These are phyloP conservation scores for Haematococcus sp. DNA, from an alignment of 139 green algal species.

Conservation along the genomic window DNA sequence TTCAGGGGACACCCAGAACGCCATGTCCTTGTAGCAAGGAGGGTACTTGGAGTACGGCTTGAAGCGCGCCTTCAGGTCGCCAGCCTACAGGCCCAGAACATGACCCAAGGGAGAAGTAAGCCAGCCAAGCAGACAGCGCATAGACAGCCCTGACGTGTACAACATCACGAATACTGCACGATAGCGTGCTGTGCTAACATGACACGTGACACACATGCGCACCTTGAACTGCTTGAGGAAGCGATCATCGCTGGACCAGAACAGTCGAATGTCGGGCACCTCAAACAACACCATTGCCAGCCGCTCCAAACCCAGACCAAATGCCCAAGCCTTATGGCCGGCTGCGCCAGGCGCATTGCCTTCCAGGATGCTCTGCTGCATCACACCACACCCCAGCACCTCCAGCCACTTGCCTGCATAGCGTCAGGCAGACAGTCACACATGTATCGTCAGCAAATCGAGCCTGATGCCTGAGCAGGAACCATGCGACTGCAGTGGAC, in stretches of 20 bases:
- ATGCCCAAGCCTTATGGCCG: constrained; percentile 82
- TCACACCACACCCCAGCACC: constrained; percentile 97
- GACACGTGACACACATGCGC: too few relatives aligned
- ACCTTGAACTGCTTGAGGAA: constrained; percentile 91
- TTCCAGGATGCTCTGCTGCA: constrained; percentile 91
- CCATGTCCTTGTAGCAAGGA: constrained; percentile 96
- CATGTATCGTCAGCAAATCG: too few relatives aligned
- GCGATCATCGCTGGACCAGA: constrained; percentile 88
- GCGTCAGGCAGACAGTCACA: too few relatives aligned
- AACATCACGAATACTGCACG: too few relatives aligned
- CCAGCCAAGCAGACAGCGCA: too few relatives aligned
- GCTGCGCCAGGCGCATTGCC: constrained; percentile 41
- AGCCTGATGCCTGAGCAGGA: too few relatives aligned
- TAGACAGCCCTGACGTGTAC: too few relatives aligned
- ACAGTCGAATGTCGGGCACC: constrained; percentile 98
- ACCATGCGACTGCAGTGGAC: too few relatives aligned
- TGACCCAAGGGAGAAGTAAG: too few relatives aligned
- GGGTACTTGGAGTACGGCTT: constrained; percentile 97
- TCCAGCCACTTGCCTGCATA: constrained; percentile 94
- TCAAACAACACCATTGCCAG: constrained; percentile 98
- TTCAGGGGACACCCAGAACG: constrained; percentile 89
- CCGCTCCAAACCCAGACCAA: constrained; percentile 94
- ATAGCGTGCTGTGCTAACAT: too few relatives aligned
- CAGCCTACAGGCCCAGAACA: constrained; percentile 15
- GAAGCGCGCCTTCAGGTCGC: constrained; percentile 76